Evolutionary conservation across 163 green algal genomes (phyloP), one percentile per base, ranked within the genome.

Genomic region (Chlamydomonas reinhardtii): DNA sequence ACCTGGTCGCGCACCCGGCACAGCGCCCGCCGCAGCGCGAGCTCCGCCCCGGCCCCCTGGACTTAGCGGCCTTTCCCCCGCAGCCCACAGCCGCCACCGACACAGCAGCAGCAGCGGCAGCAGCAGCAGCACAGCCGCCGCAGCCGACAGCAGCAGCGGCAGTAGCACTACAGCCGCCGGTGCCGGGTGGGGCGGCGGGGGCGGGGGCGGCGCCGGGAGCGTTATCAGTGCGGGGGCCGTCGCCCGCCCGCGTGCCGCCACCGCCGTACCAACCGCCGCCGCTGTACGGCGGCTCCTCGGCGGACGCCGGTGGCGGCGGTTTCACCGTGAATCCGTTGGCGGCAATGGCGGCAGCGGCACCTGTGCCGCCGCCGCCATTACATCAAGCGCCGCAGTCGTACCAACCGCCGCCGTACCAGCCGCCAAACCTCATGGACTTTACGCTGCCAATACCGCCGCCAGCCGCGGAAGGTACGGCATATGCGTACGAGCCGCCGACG

Each of bases 1-100:
- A 25, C 68, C 79, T 85, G n/a, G 32, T 85, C 32, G 79, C 79
- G 32, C 79, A 85, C 68, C 79, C 79, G 22, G 25, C 52, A 0
- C 79, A 85, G 66, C 68, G 79, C 4, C 79, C 79, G 32, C 68
- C 68, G 8, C 79, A 78, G 54, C 48, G 52, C 31, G 24, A 34
- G 20, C 52, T 77, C 14, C 77, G 77, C 2, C 22, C 77, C 37
- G 6, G 22, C 14, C 68, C 68, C 1, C 48, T 77, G 68, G 79
- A 85, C 79, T 68, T 85, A 9, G 79, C 79, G 0, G 34, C 79
- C 22, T 48, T 85, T 31, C 79, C 79, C 0, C 68, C 79, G 3
- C 79, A 78, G 34, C 54, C 79, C 52, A 77, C 76, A 20, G 9
- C 29, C 65, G 22, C 65, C 35, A 19, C 75, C 22, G 17, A 6